Conservation (phyloP, 163 green algal species). For the Chloromonas sp. region DNA sequence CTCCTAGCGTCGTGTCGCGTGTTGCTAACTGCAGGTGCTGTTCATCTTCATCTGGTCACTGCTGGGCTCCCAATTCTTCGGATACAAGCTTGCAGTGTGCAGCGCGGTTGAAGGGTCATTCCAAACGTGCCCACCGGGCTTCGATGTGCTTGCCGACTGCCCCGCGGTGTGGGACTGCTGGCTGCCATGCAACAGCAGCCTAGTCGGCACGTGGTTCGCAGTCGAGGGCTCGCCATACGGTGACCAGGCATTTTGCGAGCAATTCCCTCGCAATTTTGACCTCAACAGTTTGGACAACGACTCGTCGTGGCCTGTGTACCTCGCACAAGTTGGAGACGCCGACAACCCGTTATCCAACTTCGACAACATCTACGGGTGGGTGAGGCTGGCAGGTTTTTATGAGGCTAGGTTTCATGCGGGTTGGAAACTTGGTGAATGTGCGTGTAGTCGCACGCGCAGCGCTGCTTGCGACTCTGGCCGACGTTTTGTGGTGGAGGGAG, state of each 20-base stretch:
- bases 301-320: conserved; percentile 14
- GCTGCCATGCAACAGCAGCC: background rate
- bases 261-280: conserved; percentile 21
- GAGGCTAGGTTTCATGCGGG: no score
- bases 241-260: conserved; percentile 37
- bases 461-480: no score
- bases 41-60: conserved; percentile 53
- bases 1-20: no score
- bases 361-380: conserved; percentile 33
- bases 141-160: conserved; percentile 24
- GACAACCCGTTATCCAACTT: conserved; percentile 41
- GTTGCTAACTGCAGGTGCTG: conserved; percentile 27
- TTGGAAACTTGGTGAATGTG: no score
- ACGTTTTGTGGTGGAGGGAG: no score
- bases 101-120: background rate
- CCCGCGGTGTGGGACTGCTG: conserved; percentile 44
- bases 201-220: background rate
- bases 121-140: conserved; percentile 36
- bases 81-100: conserved; percentile 11
- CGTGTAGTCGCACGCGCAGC: no score
- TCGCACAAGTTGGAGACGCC: conserved; percentile 27
- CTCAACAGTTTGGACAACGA: background rate
- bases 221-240: conserved; percentile 34
- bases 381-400: no score
- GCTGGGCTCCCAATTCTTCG: conserved; percentile 29